Conservation (phyloP, 768 basidiomycete genomes). For the Termitomyces sp. region DNA sequence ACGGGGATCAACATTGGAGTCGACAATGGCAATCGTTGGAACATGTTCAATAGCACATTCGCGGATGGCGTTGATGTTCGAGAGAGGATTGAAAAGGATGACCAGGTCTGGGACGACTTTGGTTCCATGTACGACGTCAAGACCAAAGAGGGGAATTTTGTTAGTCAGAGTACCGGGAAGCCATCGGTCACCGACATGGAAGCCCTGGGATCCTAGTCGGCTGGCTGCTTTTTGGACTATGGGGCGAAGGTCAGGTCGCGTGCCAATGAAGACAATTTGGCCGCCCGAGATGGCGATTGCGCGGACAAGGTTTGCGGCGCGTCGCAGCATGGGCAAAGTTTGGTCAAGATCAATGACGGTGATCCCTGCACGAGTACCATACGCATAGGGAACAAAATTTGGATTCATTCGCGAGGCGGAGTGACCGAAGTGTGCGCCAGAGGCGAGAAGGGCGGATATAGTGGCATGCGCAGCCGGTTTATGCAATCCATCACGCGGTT, state of each 20-base stretch:
- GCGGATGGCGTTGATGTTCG: conserved; percentile 79
- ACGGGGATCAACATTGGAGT: conserved; percentile 94
- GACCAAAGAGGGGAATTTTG: conserved; percentile 66
- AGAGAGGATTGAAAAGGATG: conserved; percentile 85
- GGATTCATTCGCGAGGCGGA: conserved; percentile 79
- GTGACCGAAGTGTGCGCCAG: conserved; percentile 94
- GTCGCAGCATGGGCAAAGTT: conserved; percentile 85
- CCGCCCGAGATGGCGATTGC: conserved; percentile 79
- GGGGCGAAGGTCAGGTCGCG: conserved; percentile 70
- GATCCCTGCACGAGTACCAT: conserved; percentile 84
- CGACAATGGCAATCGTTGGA: conserved; percentile 91
- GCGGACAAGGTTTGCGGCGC: conserved; percentile 84
- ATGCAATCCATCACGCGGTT: conserved; percentile 66
- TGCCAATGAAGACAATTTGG: conserved; percentile 86
- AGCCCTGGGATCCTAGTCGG: conserved; percentile 76
- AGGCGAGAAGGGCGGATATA: conserved; percentile 83
- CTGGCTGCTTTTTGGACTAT: conserved; percentile 75
- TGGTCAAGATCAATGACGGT: conserved; percentile 94
- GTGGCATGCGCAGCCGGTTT: conserved; percentile 68
- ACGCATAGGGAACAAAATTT: conserved; percentile 87
- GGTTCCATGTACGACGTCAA: conserved; percentile 42
- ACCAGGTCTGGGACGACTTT: conserved; percentile 80
- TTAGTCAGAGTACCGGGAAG: conserved; percentile 95
- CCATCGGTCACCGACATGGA: conserved; percentile 85
- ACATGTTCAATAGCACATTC: conserved; percentile 89